Evolutionary conservation across 1,284 basidiomycete genomes (phyloP), one percentile per base, ranked within the genome.

Genomic region (Irpex rosettiformis): DNA sequence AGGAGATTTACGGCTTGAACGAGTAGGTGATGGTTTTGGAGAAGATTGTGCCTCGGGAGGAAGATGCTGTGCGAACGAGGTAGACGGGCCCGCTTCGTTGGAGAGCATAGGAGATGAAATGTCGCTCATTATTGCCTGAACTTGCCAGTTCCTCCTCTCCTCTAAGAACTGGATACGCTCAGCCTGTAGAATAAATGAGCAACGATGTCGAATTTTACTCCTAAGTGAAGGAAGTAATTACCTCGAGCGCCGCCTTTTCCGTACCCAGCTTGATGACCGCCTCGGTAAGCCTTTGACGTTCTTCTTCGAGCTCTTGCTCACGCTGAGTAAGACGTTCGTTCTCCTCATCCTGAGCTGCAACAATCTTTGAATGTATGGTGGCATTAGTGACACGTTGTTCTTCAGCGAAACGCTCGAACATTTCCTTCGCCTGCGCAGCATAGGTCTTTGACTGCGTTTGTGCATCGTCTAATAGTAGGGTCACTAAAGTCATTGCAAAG

Each of bases 181-280:
- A 18, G 79, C 80, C 86, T 91, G 21, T n/a, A 11, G 18, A 21
- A 21, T 27, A 52, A 22, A 11, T 51, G 37, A 21, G 25, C 54
- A 24, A 52, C 6, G 24, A 58, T 7, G n/a, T 27, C 6, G 5
- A n/a, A 51, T 42, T 24, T n/a, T n/a, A n/a, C n/a, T n/a, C n/a
- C n/a, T 18, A 40, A 42, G n/a, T 33, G 27, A 24, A 52, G 61
- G 16, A 51, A 7, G 49, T n/a, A 64, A 67, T 64, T 67, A 91
- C 91, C 81, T 92, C 89, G 4, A 93, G 69, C 3, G 76, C 73
- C 2, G 82, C 80, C 65, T 83, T 83, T 61, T 93, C 91, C 63
- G 82, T 81, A 0, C 82, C 82, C 13, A 94, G 71, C 60, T 77
- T 79, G 18, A 87, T 73, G 11, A 84, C 78, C 10, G 84, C 85